Base-by-base conservation (phyloP, 2,329 filamentous ascomycete genomes). In the Dothideomycetes sp. region DNA sequence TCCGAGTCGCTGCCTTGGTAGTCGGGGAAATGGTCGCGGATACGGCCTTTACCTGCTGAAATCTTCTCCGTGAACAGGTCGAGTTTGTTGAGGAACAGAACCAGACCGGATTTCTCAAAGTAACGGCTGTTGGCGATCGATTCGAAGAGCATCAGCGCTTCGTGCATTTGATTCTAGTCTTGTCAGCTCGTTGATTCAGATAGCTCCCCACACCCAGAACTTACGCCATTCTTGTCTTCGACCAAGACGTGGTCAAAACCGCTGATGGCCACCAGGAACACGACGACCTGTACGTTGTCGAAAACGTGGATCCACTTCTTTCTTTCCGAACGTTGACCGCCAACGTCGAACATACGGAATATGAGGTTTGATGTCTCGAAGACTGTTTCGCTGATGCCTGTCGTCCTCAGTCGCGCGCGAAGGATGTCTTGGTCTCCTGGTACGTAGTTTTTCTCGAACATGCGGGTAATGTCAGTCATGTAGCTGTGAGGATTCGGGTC, bases 241-340 rank as follows among this genome's bases (percentile, higher is more conserved):
- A 95, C 94, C 32, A 95, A 75, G 47, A 94, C 73, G 69, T 94
- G 88, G 62, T 95, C 88, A 70, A 95, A 95, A 65, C 94, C 88
- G 52, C 87, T 94, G 54, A 95, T 94, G 64, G 89, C 89, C 51
- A 95, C 89, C 42, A 94, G 70, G 79, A 95, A 95, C 27, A 95
- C 82, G 53, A 95, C 94, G 8, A 88, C 94, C 7, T 87, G 94
- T 57, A 95, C 88, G 56, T 95, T 94, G 70, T 95, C 88, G 65
- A 95, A 95, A 70, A 88, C 94, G 70, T 95, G 88, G 54, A 95
- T 95, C 88, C 88, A 95, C 78, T 95, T 95, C 82, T 95, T 95
- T 61, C 88, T 81, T 68, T 95, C 88, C 5, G 86, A 94, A 62
- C 88, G 78, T 67, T 94, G 88, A 50, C 88, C 89, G 74, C 88